A percentile compares a stretch with the other conserved stretches of the same genome.
These are phyloP conservation scores for Myrica gale DNA, from an alignment of 306 rosid genomes.

Conservation along the genomic window DNA sequence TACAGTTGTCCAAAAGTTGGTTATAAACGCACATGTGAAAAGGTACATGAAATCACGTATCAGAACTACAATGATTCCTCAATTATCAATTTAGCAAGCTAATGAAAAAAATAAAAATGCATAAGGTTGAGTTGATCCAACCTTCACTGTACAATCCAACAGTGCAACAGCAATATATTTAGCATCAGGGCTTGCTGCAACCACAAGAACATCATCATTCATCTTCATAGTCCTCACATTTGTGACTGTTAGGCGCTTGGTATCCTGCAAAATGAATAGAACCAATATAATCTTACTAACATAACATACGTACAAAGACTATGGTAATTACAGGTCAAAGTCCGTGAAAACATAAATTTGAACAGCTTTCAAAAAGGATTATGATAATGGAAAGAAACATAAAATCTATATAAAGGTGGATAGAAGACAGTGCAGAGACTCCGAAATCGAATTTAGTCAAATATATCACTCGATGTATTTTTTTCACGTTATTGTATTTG, in stretches of 20 bases:
- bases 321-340: neutral
- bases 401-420: neutral
- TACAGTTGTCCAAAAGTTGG: neutral
- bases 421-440: neutral
- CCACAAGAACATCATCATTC: slow-evolving; percentile 81
- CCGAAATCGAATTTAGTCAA: neutral
- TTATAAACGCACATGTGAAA: neutral
- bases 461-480: neutral
- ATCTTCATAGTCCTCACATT: slow-evolving; percentile 74
- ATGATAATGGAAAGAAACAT: neutral
- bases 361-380: neutral
- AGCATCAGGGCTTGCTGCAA: slow-evolving; percentile 85
- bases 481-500: too few relatives aligned
- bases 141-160: slow-evolving; percentile 86
- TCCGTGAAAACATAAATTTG: neutral
- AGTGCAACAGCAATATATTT: slow-evolving; percentile 84
- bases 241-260: slow-evolving; percentile 60
- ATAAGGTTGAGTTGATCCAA: slow-evolving; percentile 33
- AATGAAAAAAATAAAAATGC: slow-evolving; percentile 5
- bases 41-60: neutral
- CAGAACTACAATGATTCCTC: neutral
- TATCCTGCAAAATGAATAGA: slow-evolving; percentile 46
- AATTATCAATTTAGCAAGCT: slow-evolving; percentile 4
- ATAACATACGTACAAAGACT: neutral
- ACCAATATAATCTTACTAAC: neutral